Base-by-base conservation (phyloP, 1,284 basidiomycete genomes). In the Cystobasidium pallidum region DNA sequence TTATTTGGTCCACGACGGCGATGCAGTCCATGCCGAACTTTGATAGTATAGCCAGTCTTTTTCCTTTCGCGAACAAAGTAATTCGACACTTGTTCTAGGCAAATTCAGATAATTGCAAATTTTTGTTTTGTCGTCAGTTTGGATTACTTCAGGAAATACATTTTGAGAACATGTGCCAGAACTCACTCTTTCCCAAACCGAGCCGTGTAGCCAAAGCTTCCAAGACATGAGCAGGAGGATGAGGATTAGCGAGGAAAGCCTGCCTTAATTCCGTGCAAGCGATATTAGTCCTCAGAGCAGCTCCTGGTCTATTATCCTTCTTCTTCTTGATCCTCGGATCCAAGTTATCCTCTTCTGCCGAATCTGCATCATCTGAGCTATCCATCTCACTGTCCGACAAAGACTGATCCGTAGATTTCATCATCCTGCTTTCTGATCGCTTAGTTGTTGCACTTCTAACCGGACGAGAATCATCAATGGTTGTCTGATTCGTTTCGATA, bases 81-180 rank as follows among this genome's bases (percentile, higher is more conserved):
- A 34, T 71, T 71, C 26, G 68, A 71, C 10, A 71, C 68, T 71
- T 71, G 68, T 24, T 71, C 68, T 71, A 43, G n/a, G n/a, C n/a
- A n/a, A n/a, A n/a, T n/a, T n/a, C n/a, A n/a, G n/a, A n/a, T n/a
- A n/a, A n/a, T n/a, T n/a, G n/a, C n/a, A n/a, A n/a, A n/a, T n/a
- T n/a, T n/a, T n/a, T n/a, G n/a, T n/a, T n/a, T n/a, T n/a, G n/a
- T n/a, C n/a, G n/a, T n/a, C n/a, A n/a, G n/a, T n/a, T n/a, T n/a
- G n/a, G n/a, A n/a, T n/a, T n/a, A n/a, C n/a, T n/a, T n/a, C n/a
- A n/a, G n/a, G n/a, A n/a, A n/a, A n/a, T n/a, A n/a, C n/a, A n/a
- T n/a, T n/a, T n/a, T n/a, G n/a, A n/a, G n/a, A n/a, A n/a, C n/a
- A 39, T 6, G 36, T 36, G 13, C 47, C 21, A 21, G 41, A 17